Evolutionary conservation across 306 rosid species (phyloP), one percentile per base, ranked within the genome.

Genomic region (Comarum palustre): DNA sequence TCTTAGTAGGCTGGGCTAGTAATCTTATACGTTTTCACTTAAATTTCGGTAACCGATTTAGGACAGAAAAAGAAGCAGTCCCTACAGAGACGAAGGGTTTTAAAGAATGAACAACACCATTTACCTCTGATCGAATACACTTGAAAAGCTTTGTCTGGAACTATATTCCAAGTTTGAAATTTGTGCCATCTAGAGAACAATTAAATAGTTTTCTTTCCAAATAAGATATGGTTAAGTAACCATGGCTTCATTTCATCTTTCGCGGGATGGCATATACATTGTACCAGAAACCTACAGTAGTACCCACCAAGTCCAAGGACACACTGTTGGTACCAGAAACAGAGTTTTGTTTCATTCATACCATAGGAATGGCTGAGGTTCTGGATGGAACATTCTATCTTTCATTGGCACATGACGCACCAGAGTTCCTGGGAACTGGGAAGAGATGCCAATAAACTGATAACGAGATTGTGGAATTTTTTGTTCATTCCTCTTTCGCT

Each of bases 401-500:
- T 32, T 9, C 46, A 62, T 8, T 61, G 58, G 22, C 11, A 60
- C 34, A 57, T 50, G 41, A 36, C 22, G 60, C 29, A 34, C 27
- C 25, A 2, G 61, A 47, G 59, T 62, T 46, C 47, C 66, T n/a
- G 51, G 52, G 11, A 29, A 29, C 31, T 29, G 2, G 2, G 31
- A 63, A 48, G 71, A 24, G 50, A 27, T 24, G 75, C 10, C 51
- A 55, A 38, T 55, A 41, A 9, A 41, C 45, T 41, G 45, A 41
- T 41, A 39, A 39, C 70, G 85, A 36, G 70, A 75, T 74, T 78
- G 86, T 42, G 75, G 58, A 46, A 80, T 79, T 75, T 54, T 74
- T 45, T 72, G 48, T 22, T 22, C 66, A 19, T 42, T 72, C 31
- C 14, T 19, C 43, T 27, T 42, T 34, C 25, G 25, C 27, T 8